A percentile compares a stretch with the other conserved stretches of the same genome.
phyloP scores from a whole-genome alignment of 2,329 filamentous ascomycete genomes.

The Leptoxyphium fumago region DNA sequence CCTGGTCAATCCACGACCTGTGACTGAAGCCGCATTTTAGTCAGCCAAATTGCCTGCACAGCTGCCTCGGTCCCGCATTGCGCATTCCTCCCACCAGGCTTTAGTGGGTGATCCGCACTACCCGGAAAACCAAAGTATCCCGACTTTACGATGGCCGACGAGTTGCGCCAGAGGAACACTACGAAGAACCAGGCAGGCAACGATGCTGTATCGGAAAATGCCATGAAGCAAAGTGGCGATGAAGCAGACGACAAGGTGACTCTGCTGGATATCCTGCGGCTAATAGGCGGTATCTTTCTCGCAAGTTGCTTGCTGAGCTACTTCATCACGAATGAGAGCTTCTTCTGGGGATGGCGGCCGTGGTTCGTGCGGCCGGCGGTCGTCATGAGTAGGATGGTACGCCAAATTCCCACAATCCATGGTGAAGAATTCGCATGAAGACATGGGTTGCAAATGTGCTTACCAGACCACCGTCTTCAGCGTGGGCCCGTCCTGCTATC shows the following conservation, averaged over 20 bases:
- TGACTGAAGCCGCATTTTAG: no score
- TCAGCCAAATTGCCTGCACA: no score
- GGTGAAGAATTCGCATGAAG: slow-evolving; percentile 1
- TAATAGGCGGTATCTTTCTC: slow-evolving; percentile 20
- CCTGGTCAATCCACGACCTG: no score
- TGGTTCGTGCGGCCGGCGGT: slow-evolving; percentile 44
- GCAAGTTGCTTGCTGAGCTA: slow-evolving; percentile 23
- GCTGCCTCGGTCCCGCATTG: no score
- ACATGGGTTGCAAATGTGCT: slow-evolving; percentile 3
- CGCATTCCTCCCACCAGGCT: no score
- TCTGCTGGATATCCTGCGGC: slow-evolving; percentile 17
- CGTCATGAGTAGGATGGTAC: slow-evolving; percentile 48
- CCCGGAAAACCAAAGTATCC: no score
- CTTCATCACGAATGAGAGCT: slow-evolving; percentile 31
- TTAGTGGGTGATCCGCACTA: no score
- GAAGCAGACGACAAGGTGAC: background rate
- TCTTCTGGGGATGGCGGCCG: slow-evolving; percentile 53
- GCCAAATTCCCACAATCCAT: slow-evolving; percentile 11
- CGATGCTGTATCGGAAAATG: background rate
- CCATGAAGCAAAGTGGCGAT: background rate
- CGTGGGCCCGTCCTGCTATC: slow-evolving; percentile 54
- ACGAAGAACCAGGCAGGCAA: no score
- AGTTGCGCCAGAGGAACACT: no score
- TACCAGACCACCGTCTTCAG: slow-evolving; percentile 16
- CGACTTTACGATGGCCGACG: no score